phyloP scores from a whole-genome alignment of 768 basidiomycete species.

The Saitozyma podzolica region DNA sequence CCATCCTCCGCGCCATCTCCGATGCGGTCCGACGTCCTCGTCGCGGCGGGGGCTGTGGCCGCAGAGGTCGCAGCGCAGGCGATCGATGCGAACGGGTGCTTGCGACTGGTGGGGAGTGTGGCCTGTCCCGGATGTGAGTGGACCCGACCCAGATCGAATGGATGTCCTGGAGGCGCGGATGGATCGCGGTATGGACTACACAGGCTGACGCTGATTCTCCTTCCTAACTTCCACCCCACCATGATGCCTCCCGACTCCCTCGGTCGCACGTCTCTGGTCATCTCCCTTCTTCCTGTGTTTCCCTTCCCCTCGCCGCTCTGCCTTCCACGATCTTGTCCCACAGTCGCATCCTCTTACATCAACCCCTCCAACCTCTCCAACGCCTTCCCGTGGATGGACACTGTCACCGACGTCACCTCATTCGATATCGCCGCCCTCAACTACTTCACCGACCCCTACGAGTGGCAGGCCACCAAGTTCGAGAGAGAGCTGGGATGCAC shows the following conservation, averaged over 20 bases:
- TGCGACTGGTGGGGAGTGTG: slow-evolving; percentile 38
- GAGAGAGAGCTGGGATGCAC: slow-evolving; percentile 46
- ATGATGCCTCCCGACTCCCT: background rate
- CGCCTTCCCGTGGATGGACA: slow-evolving; percentile 47
- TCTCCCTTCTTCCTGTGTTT: background rate
- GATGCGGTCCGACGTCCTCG: no score
- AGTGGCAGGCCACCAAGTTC: slow-evolving; percentile 47
- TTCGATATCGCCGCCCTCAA: slow-evolving; percentile 46
- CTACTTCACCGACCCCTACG: slow-evolving; percentile 45
- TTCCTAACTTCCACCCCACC: no score
- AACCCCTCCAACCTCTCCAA: slow-evolving; percentile 44
- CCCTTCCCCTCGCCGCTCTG: background rate
- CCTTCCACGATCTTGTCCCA: background rate
- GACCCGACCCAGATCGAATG: background rate
- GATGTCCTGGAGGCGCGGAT: background rate
- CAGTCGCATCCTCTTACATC: slow-evolving; percentile 45
- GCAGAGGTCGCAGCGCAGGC: slow-evolving; percentile 6
- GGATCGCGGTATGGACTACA: background rate
- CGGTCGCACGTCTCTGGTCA: no score
- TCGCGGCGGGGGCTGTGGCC: no score
- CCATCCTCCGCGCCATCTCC: no score
- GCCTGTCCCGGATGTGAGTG: slow-evolving; percentile 46
- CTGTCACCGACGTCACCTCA: slow-evolving; percentile 35
- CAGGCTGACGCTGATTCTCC: background rate
- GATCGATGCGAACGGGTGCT: slow-evolving; percentile 24